Evolutionary conservation across 768 basidiomycete genomes (phyloP).

Genomic region (Tricholoma furcatifolium): DNA sequence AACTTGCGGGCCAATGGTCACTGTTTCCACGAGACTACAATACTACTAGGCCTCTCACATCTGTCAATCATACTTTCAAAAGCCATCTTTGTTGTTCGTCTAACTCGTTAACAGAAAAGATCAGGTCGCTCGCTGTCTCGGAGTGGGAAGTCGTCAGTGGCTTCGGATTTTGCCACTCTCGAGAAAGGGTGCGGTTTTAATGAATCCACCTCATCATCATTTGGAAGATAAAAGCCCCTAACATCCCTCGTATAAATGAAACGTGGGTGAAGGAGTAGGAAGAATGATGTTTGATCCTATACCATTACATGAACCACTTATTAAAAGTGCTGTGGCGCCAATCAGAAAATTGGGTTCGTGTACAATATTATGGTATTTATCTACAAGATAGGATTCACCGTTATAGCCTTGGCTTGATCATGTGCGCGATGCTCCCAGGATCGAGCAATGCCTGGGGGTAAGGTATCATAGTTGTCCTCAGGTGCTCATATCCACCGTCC

Average conservation of each 20-base stretch:
- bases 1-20: too few relatives aligned
- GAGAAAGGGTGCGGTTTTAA: too few relatives aligned
- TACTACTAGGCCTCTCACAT: background rate
- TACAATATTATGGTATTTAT: constrained; percentile 1
- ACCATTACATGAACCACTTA: background rate
- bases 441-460: constrained; percentile 67
- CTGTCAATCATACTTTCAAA: background rate
- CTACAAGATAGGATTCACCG: background rate
- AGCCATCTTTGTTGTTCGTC: background rate
- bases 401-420: constrained; percentile 53
- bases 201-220: too few relatives aligned
- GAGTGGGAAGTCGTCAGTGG: background rate
- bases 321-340: constrained; percentile 3
- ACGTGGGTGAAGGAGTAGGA: too few relatives aligned
- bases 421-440: constrained; percentile 45
- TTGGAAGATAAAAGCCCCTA: too few relatives aligned
- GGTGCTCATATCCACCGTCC: constrained; percentile 62
- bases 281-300: background rate
- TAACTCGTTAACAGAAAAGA: background rate
- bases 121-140: too few relatives aligned
- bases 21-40: background rate
- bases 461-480: constrained; percentile 47
- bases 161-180: too few relatives aligned
- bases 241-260: too few relatives aligned
- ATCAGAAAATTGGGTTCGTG: background rate